Conservation (phyloP, 2,329 filamentous ascomycete species). For the Ophiostoma sp. region DNA sequence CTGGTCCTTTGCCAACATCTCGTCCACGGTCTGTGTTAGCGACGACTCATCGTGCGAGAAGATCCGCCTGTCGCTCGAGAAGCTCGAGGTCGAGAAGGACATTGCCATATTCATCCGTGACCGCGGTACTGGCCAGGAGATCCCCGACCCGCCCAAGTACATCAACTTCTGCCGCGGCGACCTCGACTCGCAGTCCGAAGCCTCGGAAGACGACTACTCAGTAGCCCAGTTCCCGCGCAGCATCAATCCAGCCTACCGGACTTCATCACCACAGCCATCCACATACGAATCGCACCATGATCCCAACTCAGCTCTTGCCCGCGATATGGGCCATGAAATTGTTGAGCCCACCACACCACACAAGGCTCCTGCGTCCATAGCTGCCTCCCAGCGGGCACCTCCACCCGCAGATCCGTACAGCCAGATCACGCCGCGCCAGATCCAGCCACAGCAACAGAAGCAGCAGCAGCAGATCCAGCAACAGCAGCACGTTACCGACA, state of each 20-base stretch:
- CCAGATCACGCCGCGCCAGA: slow-evolving; percentile 11
- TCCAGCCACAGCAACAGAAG: slow-evolving; percentile 21
- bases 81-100: slow-evolving; percentile 93
- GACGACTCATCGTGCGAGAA: slow-evolving; percentile 97
- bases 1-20: slow-evolving; percentile 97
- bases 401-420: background rate
- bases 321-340: slow-evolving; percentile 52
- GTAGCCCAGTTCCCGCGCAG: slow-evolving; percentile 94
- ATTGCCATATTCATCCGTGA: slow-evolving; percentile 87
- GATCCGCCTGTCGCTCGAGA: slow-evolving; percentile 86
- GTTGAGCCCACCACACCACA: slow-evolving; percentile 41
- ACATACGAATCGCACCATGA: slow-evolving; percentile 91
- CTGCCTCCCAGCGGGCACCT: background rate
- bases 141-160: slow-evolving; percentile 93
- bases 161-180: slow-evolving; percentile 98
- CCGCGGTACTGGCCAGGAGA: slow-evolving; percentile 89
- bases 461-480: slow-evolving; percentile 22
- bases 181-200: slow-evolving; percentile 76
- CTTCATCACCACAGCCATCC: slow-evolving; percentile 94
- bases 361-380: background rate
- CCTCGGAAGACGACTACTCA: slow-evolving; percentile 88
- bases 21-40: slow-evolving; percentile 95
- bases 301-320: slow-evolving; percentile 69
- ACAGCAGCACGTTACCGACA: slow-evolving; percentile 35
- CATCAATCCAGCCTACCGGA: slow-evolving; percentile 93